phyloP scores from a whole-genome alignment of 2,329 filamentous ascomycete genomes.

The Scleromitrula shiraiana region DNA sequence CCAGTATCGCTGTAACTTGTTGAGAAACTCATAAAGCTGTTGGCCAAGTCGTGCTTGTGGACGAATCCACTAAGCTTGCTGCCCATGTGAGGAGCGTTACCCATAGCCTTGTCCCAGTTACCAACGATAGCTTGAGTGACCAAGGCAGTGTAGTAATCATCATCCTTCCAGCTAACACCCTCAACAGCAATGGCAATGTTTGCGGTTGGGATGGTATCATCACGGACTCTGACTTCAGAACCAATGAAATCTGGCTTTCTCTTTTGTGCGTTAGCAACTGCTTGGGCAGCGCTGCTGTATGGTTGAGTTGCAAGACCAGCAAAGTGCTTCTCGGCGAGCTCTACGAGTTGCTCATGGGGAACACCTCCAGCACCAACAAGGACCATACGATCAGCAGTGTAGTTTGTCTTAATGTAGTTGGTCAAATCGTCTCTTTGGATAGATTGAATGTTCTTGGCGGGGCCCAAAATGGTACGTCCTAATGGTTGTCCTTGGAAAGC shows the following conservation, averaged over 20 bases:
- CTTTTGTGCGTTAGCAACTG: constrained; percentile 65
- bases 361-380: constrained; percentile 92
- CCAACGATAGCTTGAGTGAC: constrained; percentile 98
- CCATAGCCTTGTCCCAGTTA: constrained; percentile 99
- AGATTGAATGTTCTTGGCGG: constrained; percentile 95
- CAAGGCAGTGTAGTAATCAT: constrained; percentile 97
- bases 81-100: constrained; percentile 92
- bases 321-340: constrained; percentile 96
- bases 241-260: constrained; percentile 90
- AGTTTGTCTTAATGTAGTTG: constrained; percentile 99
- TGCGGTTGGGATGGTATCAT: constrained; percentile 91
- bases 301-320: constrained; percentile 67
- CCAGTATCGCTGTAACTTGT: constrained; percentile 99
- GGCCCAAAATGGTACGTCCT: constrained; percentile 94
- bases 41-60: constrained; percentile 90
- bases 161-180: constrained; percentile 98
- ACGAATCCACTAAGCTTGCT: constrained; percentile 96
- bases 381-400: constrained; percentile 99
- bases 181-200: constrained; percentile 98
- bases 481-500: constrained; percentile 95
- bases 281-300: constrained; percentile 61
- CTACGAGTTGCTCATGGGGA: constrained; percentile 87
- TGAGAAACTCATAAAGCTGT: constrained; percentile 99
- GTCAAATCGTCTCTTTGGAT: constrained; percentile 86
- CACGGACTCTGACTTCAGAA: constrained; percentile 89